Evolutionary conservation across 73 alveolate species (phyloP).

Genomic region (Vitrella brassicaformis): DNA sequence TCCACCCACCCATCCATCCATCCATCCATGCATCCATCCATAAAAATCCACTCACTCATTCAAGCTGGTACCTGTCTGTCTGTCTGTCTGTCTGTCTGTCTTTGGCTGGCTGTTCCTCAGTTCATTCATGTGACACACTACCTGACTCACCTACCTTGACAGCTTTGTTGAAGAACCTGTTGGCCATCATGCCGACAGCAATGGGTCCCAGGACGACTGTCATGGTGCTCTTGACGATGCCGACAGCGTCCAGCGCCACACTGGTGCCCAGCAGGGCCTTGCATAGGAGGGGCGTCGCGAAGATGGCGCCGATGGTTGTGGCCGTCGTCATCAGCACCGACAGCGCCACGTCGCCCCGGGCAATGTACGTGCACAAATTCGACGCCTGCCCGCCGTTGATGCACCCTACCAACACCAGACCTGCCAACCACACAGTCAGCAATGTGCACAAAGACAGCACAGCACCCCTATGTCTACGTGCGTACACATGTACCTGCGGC

Average conservation of each 20-base stretch:
- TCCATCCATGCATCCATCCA: background rate
- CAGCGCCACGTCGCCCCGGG: constrained; percentile 15
- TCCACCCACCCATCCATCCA: background rate
- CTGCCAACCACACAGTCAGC: background rate
- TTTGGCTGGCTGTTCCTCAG: no score
- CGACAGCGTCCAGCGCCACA: constrained; percentile 15
- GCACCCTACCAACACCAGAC: constrained; percentile 17
- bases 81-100: no score
- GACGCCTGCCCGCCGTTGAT: constrained; percentile 23
- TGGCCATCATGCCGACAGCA: background rate
- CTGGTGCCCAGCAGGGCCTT: constrained; percentile 6
- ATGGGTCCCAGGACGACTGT: background rate
- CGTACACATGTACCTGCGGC: no score
- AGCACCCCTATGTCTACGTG: no score
- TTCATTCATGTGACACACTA: background rate
- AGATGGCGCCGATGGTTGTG: background rate
- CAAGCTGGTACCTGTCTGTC: background rate
- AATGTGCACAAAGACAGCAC: no score
- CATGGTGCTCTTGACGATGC: constrained; percentile 6
- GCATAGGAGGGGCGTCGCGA: background rate
- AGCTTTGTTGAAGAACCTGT: background rate
- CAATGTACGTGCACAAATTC: constrained; percentile 10
- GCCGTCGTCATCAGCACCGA: constrained; percentile 6
- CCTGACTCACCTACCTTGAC: background rate
- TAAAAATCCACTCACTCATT: background rate